Evolutionary conservation across 805 yeast genomes (phyloP), one percentile per base, ranked within the genome.

Genomic region (Pichia nanzhaoensis): DNA sequence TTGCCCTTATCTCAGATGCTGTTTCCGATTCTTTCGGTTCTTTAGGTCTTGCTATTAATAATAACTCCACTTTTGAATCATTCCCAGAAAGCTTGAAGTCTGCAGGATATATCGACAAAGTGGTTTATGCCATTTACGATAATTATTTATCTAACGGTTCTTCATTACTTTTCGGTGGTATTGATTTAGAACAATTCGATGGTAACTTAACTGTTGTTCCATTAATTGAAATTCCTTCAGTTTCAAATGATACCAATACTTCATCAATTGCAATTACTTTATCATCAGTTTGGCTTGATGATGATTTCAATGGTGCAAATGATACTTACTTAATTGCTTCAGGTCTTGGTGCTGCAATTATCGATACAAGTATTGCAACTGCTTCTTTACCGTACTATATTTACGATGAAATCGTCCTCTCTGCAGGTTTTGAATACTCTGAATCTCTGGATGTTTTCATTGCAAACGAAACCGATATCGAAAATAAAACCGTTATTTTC

Each of bases 1-100:
- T 87, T 60, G 95, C 89, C 3, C 74, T 86, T 17, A 93, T 83
- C 2, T 72, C 75, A 55, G 59, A 59, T 32, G 73, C 83, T 4
- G 72, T 74, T 44, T 74, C 84, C 2, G 62, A 77, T 13, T 38
- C 46, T 14, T 63, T 69, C 27, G 88, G 90, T 42, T 86, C 82
- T 22, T 63, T 83, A 37, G 86, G 87, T 17, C 73, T 83, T 46
- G 88, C 88, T 14, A 66, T 82, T 7, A 20, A 27, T 20, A 32
- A 46, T 17, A 38, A 34, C 9, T 22, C 45, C 12, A 32, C 18
- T 9, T 84, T 84, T 62, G 68, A 71, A 41, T 84, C 85, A 58
- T 66, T 84, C 48, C 93, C 93, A 0, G 51, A 68, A 42, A 70
- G 71, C 44, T 63, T 85, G 66, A 77, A 72, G 46, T 56, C 65